Base-by-base conservation (phyloP, 352 stramenopile species). In the Globisporangium uncinulatum region DNA sequence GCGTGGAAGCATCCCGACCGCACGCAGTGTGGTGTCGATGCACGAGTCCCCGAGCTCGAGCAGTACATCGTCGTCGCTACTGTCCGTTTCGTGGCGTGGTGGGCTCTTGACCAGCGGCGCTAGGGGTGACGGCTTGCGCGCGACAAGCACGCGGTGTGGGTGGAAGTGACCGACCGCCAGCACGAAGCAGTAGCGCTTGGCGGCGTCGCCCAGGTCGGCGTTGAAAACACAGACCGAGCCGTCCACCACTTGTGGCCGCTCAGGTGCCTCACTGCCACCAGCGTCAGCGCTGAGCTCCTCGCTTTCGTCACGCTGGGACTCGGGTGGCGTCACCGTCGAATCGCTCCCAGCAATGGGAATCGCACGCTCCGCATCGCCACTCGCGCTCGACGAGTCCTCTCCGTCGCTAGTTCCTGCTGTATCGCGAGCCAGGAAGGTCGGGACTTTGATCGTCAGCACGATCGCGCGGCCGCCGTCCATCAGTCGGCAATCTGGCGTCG, bases 171-270 rank as follows among this genome's bases (percentile, higher is more conserved):
- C 79, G 43, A 87, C 57, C 4, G 79, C 72, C 3, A 92, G 44
- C 13, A 65, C 60, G 48, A 89, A 92, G 58, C 81, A 92, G 54
- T 88, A 89, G 49, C 77, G 70, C 51, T 70, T 83, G n/a, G 79
- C 72, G 17, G 79, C 65, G n/a, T 59, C 55, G 15, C 42, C 57
- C 36, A 79, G 66, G 21, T 87, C 71, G 3, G 65, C 63, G 58
- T 92, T 83, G 55, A 70, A 89, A 34, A 92, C 87, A 58, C 82
- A 92, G 32, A 89, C 59, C 51, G 75, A 56, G 17, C 82, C 82
- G 41, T 92, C 82, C 9, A 68, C 56, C 32, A 87, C 67, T 31
- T 87, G 81, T 7, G 78, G 68, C n/a, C 64, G 46, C 63, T 69
- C 47, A 0, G 41, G 15, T 17, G 17, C 15, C 5, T 51, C 24